These are phyloP conservation scores for Gossypium longicalyx DNA, from an alignment of 345 rosid genomes.

Conservation along the genomic window DNA sequence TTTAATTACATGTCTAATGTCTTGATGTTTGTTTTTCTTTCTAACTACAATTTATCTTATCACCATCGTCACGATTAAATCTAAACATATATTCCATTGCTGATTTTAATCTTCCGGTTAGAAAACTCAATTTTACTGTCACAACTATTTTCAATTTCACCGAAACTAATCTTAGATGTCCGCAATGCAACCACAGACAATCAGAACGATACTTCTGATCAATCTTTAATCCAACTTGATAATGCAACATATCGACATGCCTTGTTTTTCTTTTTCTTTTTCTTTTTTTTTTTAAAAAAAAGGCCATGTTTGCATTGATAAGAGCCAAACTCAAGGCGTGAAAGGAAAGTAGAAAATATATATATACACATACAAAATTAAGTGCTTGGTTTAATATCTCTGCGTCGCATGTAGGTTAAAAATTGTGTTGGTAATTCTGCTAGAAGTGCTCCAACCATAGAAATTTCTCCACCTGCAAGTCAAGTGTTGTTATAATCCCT, in stretches of 20 bases:
- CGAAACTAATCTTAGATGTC: too few species aligned
- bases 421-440: constrained; percentile 87
- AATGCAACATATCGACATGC: not conserved
- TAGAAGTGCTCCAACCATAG: constrained; percentile 72
- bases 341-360: constrained; percentile 1
- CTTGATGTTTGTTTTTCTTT: too few species aligned
- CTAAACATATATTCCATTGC: too few species aligned
- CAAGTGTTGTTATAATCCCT: not conserved
- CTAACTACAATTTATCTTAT: too few species aligned
- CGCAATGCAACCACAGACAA: not conserved
- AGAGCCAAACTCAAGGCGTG: constrained; percentile 16
- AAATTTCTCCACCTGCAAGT: constrained; percentile 71
- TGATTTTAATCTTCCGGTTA: too few species aligned
- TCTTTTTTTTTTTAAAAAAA: not conserved
- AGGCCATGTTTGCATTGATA: not conserved
- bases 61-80: too few species aligned
- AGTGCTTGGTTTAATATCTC: constrained; percentile 53
- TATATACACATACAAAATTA: constrained; percentile 19
- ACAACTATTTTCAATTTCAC: too few species aligned
- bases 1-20: too few species aligned
- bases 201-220: not conserved
- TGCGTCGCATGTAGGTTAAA: constrained; percentile 64
- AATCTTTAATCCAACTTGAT: not conserved
- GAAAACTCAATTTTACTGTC: too few species aligned
- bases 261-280: not conserved